Conservation (phyloP, 306 rosid species). For the Cucumis hystrix region DNA sequence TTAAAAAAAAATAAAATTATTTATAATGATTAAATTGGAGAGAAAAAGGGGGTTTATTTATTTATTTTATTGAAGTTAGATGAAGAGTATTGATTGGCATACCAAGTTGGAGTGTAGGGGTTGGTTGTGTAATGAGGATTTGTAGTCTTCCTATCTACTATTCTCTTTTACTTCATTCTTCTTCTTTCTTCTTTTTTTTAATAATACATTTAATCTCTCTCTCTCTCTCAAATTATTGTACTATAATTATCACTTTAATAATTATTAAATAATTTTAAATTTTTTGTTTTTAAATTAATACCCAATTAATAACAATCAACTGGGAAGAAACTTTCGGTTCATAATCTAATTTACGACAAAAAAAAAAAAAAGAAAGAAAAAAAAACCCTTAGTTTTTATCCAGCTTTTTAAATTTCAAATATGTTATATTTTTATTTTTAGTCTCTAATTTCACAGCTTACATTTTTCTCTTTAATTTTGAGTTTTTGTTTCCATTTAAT, state of each 20-base stretch:
- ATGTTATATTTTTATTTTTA: no score
- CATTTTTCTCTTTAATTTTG: no score
- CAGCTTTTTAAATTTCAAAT: no score
- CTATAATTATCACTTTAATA: neutral
- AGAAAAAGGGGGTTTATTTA: neutral
- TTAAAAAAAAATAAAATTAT: neutral
- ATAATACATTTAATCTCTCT: neutral
- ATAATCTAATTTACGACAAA: no score
- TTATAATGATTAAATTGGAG: neutral
- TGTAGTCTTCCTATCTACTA: neutral
- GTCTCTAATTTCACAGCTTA: no score
- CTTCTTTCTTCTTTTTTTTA: no score
- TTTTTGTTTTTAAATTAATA: no score
- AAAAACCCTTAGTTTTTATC: no score
- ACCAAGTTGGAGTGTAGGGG: neutral
- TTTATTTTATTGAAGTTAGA: neutral
- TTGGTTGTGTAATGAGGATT: neutral
- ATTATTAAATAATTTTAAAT: neutral
- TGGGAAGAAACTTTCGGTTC: no score
- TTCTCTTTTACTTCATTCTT: neutral
- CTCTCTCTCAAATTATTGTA: neutral
- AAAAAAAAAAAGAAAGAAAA: no score
- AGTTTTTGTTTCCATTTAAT: no score
- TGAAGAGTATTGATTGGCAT: neutral
- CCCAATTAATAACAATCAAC: no score